A percentile compares a stretch with the other conserved stretches of the same genome.
Evolutionary conservation across 768 basidiomycete genomes (phyloP).

Genomic region (Termitomyces sp.): DNA sequence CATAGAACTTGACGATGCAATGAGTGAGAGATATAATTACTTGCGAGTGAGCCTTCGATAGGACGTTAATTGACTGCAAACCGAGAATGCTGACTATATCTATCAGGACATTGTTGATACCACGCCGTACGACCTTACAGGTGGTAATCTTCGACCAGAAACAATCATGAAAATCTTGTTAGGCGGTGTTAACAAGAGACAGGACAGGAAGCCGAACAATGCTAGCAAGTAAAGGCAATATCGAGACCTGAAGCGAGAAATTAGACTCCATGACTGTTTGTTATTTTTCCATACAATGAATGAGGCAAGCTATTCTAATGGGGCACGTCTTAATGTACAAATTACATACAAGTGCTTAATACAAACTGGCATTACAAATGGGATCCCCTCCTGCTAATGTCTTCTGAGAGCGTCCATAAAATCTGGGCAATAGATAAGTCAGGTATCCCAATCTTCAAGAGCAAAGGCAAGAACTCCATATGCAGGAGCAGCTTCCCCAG

Average conservation of each 20-base stretch:
- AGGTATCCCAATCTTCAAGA: constrained; percentile 74
- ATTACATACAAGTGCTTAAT: not conserved
- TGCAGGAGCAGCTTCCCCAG: constrained; percentile 52
- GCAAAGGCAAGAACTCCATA: constrained; percentile 73
- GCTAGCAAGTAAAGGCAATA: not conserved
- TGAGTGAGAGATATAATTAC: constrained; percentile 29
- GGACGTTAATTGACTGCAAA: not conserved
- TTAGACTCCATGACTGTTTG: not conserved
- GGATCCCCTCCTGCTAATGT: not conserved
- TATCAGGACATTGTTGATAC: constrained; percentile 68
- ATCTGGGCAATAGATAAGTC: not conserved
- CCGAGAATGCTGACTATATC: not conserved
- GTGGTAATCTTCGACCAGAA: constrained; percentile 35
- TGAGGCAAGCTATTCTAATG: not conserved
- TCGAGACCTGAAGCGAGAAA: not conserved
- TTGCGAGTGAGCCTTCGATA: constrained; percentile 33
- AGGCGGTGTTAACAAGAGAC: constrained; percentile 56
- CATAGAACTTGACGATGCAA: constrained; percentile 51
- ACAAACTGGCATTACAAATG: not conserved
- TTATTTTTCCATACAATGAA: too few relatives aligned
- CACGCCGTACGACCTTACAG: constrained; percentile 37
- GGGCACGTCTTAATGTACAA: not conserved
- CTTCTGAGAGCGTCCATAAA: not conserved
- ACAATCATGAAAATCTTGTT: constrained; percentile 57
- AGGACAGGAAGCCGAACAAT: constrained; percentile 10